Percentiles rank a stretch among this genome's conserved stretches.
Evolutionary conservation across 371 early-diverging fungal genomes (phyloP).

Genomic region (Mucor mucedo): DNA sequence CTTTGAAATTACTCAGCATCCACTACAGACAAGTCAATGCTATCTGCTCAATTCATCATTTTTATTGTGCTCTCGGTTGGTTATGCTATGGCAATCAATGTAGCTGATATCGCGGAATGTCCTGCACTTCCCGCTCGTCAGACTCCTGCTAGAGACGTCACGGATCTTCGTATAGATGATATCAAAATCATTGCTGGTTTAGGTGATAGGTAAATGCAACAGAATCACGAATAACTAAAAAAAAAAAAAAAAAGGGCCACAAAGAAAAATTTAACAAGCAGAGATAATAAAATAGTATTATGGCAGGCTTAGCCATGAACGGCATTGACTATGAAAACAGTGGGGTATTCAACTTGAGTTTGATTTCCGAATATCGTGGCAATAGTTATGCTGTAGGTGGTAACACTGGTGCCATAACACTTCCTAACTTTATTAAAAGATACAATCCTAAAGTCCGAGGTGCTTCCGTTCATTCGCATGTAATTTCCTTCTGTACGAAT

Average conservation of each 20-base stretch:
- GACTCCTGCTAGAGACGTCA: constrained; percentile 24
- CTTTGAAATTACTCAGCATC: no score
- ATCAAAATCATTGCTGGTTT: constrained; percentile 32
- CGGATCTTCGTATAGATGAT: constrained; percentile 35
- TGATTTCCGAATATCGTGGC: constrained; percentile 35
- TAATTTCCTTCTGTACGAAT: constrained; percentile 20
- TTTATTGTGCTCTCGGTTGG: neutral
- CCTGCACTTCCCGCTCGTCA: constrained; percentile 20
- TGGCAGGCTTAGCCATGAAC: constrained; percentile 35
- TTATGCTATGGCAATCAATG: constrained; percentile 8
- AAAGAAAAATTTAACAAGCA: neutral
- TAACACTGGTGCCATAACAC: constrained; percentile 30
- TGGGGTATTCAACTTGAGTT: constrained; percentile 19
- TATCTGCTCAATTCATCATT: no score
- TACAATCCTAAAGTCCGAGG: constrained; percentile 36
- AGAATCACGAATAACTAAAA: neutral
- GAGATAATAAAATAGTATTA: constrained; percentile 24
- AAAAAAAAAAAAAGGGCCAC: no score
- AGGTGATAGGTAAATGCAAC: constrained; percentile 25
- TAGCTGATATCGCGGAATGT: constrained; percentile 16
- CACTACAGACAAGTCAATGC: no score
- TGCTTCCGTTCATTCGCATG: constrained; percentile 31
- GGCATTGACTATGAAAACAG: constrained; percentile 23
- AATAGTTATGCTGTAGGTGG: constrained; percentile 41
- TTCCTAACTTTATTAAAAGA: constrained; percentile 34